Percentiles rank a stretch among this genome's conserved stretches.
These are phyloP conservation scores for Phenoliferia sp. DNA, from an alignment of 1,284 basidiomycete genomes.

Conservation along the genomic window DNA sequence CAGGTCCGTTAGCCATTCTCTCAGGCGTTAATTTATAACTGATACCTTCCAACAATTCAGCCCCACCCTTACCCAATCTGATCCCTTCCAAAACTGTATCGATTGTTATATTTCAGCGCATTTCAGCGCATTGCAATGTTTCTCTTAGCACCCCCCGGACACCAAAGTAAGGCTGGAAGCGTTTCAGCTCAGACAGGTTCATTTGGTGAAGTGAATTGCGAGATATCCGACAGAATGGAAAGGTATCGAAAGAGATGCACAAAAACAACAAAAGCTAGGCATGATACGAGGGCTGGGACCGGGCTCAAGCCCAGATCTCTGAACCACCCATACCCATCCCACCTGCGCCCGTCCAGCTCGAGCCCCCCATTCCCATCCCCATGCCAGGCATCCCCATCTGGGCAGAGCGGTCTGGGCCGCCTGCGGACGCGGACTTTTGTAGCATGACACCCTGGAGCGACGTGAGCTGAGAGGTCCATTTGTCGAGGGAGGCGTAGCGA, in stretches of 20 bases:
- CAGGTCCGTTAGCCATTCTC: not conserved
- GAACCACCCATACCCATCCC: not conserved
- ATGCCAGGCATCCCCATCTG: slow-evolving; percentile 1
- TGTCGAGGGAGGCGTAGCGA: slow-evolving; percentile 72
- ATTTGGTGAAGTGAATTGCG: too few species aligned
- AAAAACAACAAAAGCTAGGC: too few species aligned
- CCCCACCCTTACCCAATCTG: not conserved
- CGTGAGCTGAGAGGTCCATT: slow-evolving; percentile 73
- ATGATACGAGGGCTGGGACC: too few species aligned
- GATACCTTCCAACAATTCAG: not conserved
- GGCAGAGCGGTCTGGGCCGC: slow-evolving; percentile 4
- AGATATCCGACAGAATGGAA: too few species aligned
- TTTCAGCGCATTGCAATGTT: too few species aligned
- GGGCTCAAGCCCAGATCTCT: not conserved
- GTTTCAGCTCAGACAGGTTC: too few species aligned
- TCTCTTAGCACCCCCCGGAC: too few species aligned
- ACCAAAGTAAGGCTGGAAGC: too few species aligned
- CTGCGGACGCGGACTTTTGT: slow-evolving; percentile 49
- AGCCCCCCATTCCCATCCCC: too few species aligned
- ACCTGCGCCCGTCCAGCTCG: not conserved
- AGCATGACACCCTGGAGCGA: slow-evolving; percentile 65
- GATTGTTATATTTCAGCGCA: too few species aligned
- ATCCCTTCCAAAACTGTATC: too few species aligned
- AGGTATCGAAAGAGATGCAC: too few species aligned
- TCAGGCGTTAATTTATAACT: not conserved